Evolutionary conservation across 2,329 filamentous ascomycete genomes (phyloP), one percentile per base, ranked within the genome.

Genomic region (Fusarium devonianum): DNA sequence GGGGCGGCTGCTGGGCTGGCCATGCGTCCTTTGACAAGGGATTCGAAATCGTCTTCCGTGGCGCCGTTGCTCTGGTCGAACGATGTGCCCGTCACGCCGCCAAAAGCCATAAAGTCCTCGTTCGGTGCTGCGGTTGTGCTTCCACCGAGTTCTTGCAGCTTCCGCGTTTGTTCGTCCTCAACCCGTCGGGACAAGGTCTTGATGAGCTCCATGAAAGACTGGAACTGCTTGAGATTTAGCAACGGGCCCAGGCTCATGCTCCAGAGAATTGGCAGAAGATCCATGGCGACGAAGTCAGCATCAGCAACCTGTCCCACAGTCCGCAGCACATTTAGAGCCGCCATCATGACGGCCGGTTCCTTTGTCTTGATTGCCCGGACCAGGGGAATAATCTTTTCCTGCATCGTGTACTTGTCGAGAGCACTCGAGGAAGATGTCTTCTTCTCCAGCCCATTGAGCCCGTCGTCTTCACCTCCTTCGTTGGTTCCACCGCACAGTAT

Each of bases 341-440:
- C 92, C 78, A 97, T 89, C 90, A 97, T 97, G 8, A 99, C 94
- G 7, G 92, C 92, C 0, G 94, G 94, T 70, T 99, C 94, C 69
- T 96, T 97, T 0, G 94, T 99, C 73, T 96, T 97, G 75, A 99
- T 97, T 2, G 81, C 92, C 66, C 90, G 92, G 53, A 99, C 80
- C 4, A 97, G 75, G 0, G 94, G 94, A 0, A 97, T 83, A 23
- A 99, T 89, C 75, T 97, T 97, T 69, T 99, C 94, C 70, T 99
- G 94, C 75, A 99, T 93, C 0, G 94, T 97, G 67, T 94, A 97
- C 71, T 97, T 97, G 75, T 99, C 94, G 19, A 99, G 77, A 3
- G 93, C 92, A 2, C 86, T 91, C 1, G 88, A 88, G 1, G 83
- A 88, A 4, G 81, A 82, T 2, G 80, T 75, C 67, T 87, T 86